Conservation (phyloP, 2,329 filamentous ascomycete genomes). For the Akanthomyces lecanii region DNA sequence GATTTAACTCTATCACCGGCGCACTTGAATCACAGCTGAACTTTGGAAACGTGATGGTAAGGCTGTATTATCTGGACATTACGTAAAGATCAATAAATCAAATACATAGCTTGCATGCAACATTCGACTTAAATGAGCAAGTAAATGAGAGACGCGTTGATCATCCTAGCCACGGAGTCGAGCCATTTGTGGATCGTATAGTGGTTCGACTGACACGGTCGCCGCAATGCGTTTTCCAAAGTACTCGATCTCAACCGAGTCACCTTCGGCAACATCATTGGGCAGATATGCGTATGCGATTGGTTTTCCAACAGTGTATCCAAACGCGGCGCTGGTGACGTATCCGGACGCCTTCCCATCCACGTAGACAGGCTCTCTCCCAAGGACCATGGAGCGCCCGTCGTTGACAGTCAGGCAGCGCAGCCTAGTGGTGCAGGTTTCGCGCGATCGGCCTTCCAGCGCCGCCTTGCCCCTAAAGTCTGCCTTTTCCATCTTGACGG, state of each 20-base stretch:
- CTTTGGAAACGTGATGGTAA: too few species aligned
- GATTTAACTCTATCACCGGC: too few species aligned
- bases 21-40: too few species aligned
- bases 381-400: conserved; percentile 51
- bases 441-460: conserved; percentile 37
- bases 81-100: too few species aligned
- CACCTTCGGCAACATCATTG: conserved; percentile 40
- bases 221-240: conserved; percentile 52
- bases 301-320: conserved; percentile 54
- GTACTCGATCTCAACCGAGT: conserved; percentile 56
- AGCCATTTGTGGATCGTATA: conserved; percentile 29
- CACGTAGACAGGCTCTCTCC: conserved; percentile 58
- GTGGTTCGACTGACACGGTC: conserved; percentile 48
- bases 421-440: conserved; percentile 32
- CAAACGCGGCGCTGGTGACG: conserved; percentile 58
- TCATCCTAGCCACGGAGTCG: conserved; percentile 12
- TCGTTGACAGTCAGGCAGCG: conserved; percentile 54
- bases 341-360: conserved; percentile 48
- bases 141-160: not conserved
- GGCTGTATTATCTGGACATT: too few species aligned
- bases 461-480: conserved; percentile 50
- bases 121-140: not conserved
- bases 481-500: conserved; percentile 44
- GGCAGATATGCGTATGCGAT: conserved; percentile 58
- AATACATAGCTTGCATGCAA: too few species aligned